Evolutionary conservation across 164 flowering plant species (phyloP).

Genomic region (Sedum album): DNA sequence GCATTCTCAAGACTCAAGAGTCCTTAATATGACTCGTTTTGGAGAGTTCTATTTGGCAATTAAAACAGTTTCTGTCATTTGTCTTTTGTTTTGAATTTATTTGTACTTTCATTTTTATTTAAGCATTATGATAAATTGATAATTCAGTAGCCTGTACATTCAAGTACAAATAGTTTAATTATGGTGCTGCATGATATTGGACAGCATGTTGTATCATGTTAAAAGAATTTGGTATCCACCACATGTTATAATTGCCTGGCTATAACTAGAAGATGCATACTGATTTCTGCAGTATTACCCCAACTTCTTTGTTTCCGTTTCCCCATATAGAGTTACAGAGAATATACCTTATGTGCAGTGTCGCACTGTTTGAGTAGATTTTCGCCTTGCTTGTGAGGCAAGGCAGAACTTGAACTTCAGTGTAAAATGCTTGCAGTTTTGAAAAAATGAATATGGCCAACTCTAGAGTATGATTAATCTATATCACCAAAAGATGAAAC

Average conservation of each 20-base stretch:
- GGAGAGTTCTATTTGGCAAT: not conserved
- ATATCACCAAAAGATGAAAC: too few relatives aligned
- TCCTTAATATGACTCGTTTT: too few relatives aligned
- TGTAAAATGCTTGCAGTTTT: not conserved
- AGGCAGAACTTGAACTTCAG: not conserved
- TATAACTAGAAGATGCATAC: not conserved
- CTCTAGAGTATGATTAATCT: too few relatives aligned
- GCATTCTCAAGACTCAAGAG: too few relatives aligned
- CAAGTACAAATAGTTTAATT: not conserved
- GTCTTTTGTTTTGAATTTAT: not conserved
- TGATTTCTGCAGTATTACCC: too few relatives aligned
- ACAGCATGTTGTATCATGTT: not conserved
- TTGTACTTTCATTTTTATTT: too few relatives aligned
- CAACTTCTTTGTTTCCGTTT: too few relatives aligned
- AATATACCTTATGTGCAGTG: too few relatives aligned
- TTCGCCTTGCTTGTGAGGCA: not conserved
- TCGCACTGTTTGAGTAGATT: too few relatives aligned
- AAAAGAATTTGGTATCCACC: not conserved
- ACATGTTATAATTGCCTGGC: not conserved
- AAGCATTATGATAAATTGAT: not conserved
- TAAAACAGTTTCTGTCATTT: not conserved
- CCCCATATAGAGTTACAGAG: too few relatives aligned
- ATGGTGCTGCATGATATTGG: not conserved
- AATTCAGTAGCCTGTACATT: not conserved
- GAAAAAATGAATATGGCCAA: not conserved